Percentiles rank a stretch among this genome's conserved stretches.
phyloP scores from a whole-genome alignment of 1,284 basidiomycete genomes.

The Termitomyces sp. region DNA sequence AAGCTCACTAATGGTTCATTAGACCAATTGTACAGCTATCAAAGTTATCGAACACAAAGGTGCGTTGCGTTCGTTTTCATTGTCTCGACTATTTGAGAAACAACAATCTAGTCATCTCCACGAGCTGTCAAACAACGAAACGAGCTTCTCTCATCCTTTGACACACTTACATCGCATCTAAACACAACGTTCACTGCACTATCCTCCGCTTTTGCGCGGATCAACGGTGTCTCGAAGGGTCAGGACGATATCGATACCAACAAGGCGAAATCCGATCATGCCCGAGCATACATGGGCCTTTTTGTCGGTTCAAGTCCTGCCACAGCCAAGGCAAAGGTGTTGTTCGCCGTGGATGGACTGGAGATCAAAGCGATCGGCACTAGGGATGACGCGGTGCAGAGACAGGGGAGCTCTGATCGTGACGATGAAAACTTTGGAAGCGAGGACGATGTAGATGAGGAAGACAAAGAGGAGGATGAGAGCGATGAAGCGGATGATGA shows the following conservation, averaged over 20 bases:
- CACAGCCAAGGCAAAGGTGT: slow-evolving; percentile 51
- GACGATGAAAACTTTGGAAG: slow-evolving; percentile 14
- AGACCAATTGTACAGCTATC: slow-evolving; percentile 63
- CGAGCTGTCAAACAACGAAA: slow-evolving; percentile 51
- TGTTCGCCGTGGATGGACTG: slow-evolving; percentile 60
- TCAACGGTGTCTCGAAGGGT: not conserved
- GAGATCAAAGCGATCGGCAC: slow-evolving; percentile 53
- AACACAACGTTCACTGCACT: slow-evolving; percentile 67
- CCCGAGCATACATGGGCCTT: slow-evolving; percentile 50
- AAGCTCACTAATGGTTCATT: not conserved
- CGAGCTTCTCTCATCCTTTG: slow-evolving; percentile 59
- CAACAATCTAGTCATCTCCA: slow-evolving; percentile 32
- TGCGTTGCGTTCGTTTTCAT: slow-evolving; percentile 15
- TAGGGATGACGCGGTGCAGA: slow-evolving; percentile 27
- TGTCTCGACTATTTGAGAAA: not conserved
- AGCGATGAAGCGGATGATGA: slow-evolving; percentile 26
- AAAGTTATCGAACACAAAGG: slow-evolving; percentile 42
- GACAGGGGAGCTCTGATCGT: slow-evolving; percentile 4
- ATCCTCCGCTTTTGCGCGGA: slow-evolving; percentile 53
- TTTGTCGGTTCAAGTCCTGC: slow-evolving; percentile 60
- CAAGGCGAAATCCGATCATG: not conserved
- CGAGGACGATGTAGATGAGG: slow-evolving; percentile 15
- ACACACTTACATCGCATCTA: slow-evolving; percentile 67
- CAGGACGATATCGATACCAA: not conserved
- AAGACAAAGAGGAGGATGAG: slow-evolving; percentile 21